phyloP scores from a whole-genome alignment of 163 green algal species.

The Botryococcus braunii region DNA sequence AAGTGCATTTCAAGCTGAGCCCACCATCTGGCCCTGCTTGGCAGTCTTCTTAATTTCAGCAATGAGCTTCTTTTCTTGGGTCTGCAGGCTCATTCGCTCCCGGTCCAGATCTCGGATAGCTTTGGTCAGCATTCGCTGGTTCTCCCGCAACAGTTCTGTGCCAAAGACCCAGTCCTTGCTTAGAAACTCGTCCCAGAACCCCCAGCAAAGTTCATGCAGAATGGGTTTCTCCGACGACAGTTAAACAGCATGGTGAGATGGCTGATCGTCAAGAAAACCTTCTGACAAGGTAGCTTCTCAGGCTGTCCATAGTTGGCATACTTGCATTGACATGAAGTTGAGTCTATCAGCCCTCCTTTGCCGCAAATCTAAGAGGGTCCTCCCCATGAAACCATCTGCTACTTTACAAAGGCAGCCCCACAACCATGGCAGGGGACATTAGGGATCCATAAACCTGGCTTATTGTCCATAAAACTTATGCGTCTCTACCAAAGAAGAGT shows the following conservation, averaged over 20 bases:
- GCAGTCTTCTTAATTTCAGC: constrained; percentile 97
- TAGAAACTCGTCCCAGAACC: background rate
- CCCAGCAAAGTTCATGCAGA: background rate
- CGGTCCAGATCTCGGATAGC: constrained; percentile 96
- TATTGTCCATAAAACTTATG: too few relatives aligned
- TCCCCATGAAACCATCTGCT: too few relatives aligned
- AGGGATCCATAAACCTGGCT: too few relatives aligned
- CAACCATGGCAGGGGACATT: too few relatives aligned
- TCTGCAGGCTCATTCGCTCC: constrained; percentile 75
- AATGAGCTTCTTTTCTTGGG: constrained; percentile 94
- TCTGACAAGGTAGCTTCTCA: background rate
- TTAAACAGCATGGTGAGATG: background rate
- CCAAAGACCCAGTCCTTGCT: background rate
- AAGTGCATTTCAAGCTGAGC: too few relatives aligned
- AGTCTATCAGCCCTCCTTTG: too few relatives aligned
- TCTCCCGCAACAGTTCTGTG: constrained; percentile 95
- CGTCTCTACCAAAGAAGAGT: too few relatives aligned
- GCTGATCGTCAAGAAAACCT: background rate
- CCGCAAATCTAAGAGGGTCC: too few relatives aligned
- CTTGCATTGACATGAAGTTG: background rate
- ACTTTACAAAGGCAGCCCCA: too few relatives aligned
- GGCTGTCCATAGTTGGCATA: background rate
- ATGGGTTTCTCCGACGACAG: background rate
- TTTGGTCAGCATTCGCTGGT: constrained; percentile 96
- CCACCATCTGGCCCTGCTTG: constrained; percentile 91